Evolutionary conservation across 1,284 basidiomycete species (phyloP).

Genomic region (Ganoderma lingzhi): DNA sequence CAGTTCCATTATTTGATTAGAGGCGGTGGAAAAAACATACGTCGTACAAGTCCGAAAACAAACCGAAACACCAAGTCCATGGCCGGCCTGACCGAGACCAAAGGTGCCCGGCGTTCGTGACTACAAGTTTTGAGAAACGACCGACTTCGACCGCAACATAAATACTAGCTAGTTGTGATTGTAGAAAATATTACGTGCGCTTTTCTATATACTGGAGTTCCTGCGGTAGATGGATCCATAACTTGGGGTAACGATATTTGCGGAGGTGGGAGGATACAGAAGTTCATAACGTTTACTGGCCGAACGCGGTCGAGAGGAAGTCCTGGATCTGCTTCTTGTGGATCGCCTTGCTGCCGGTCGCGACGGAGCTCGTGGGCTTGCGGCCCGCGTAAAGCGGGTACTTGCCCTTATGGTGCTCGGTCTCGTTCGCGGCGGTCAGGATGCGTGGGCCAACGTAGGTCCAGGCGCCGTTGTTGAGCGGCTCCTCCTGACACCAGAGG

Average conservation of each 20-base stretch:
- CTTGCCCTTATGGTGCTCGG: slow-evolving; percentile 91
- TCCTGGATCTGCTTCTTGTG: slow-evolving; percentile 89
- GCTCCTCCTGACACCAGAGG: slow-evolving; percentile 94
- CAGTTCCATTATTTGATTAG: neutral
- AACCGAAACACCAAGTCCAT: neutral
- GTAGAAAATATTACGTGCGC: slow-evolving; percentile 29
- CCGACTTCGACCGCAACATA: slow-evolving; percentile 8
- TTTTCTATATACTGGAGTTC: slow-evolving; percentile 21
- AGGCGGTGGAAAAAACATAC: neutral
- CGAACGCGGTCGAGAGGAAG: slow-evolving; percentile 71
- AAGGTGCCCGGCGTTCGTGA: neutral
- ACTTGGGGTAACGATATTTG: slow-evolving; percentile 6
- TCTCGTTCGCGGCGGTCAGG: slow-evolving; percentile 84
- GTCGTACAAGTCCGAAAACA: neutral
- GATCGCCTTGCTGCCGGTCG: slow-evolving; percentile 89
- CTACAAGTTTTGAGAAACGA: neutral
- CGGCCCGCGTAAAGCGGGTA: slow-evolving; percentile 89
- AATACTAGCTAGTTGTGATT: slow-evolving; percentile 25
- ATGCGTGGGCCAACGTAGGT: slow-evolving; percentile 92
- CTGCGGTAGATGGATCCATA: slow-evolving; percentile 7
- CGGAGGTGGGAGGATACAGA: neutral
- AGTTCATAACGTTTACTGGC: slow-evolving; percentile 13
- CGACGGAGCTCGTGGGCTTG: slow-evolving; percentile 88
- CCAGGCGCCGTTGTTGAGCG: slow-evolving; percentile 94
- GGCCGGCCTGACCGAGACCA: neutral